Evolutionary conservation across 1,284 basidiomycete species (phyloP).

Genomic region (Phellopilus nigrolimitatus): DNA sequence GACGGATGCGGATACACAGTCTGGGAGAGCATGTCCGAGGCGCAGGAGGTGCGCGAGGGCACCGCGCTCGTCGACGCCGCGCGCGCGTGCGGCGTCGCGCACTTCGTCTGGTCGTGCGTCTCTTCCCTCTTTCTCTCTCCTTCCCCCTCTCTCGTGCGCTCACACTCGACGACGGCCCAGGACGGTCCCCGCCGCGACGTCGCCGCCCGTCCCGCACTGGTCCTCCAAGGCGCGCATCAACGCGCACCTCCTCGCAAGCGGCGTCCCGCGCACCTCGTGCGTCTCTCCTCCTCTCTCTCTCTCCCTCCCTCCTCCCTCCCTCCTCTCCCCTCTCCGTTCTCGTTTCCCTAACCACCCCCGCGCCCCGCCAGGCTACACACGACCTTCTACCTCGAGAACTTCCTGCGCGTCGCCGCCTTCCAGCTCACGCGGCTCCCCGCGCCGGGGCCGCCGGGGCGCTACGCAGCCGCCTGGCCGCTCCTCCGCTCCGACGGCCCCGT

Average conservation of each 20-base stretch:
- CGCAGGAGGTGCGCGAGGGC: conserved; percentile 25
- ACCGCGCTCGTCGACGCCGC: conserved; percentile 30
- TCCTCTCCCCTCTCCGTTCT: neutral
- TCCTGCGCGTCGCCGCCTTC: conserved; percentile 8
- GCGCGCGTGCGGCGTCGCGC: conserved; percentile 26
- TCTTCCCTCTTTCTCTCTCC: neutral
- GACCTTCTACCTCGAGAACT: conserved; percentile 26
- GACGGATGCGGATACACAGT: no score
- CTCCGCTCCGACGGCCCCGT: conserved; percentile 14
- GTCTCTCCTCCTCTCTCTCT: neutral
- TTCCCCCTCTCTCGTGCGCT: neutral
- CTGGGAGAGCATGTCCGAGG: conserved; percentile 19
- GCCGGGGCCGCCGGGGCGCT: neutral
- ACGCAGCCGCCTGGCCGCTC: conserved; percentile 13
- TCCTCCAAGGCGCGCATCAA: conserved; percentile 26
- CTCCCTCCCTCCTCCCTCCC: neutral
- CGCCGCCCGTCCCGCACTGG: conserved; percentile 23
- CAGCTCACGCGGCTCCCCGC: neutral
- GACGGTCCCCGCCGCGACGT: neutral
- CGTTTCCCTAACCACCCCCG: neutral
- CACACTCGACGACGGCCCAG: neutral
- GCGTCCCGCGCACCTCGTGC: conserved; percentile 24
- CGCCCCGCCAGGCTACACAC: conserved; percentile 21
- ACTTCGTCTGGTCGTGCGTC: conserved; percentile 29
- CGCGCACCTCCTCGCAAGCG: conserved; percentile 23